These are phyloP conservation scores for Metschnikowia matae DNA, from an alignment of 805 yeast genomes.

Conservation along the genomic window DNA sequence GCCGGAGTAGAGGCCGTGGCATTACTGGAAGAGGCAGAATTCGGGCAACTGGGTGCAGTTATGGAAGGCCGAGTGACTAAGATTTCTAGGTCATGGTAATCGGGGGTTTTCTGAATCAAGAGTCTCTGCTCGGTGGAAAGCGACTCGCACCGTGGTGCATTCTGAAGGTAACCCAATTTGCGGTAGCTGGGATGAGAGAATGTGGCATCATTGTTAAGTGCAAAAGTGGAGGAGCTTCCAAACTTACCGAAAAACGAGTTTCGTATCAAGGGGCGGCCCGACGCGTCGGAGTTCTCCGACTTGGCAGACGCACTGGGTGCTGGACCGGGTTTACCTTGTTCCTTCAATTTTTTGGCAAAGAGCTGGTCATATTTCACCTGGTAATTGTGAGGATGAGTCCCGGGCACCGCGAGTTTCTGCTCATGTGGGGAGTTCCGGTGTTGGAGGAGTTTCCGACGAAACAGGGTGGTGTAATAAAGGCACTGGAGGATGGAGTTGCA, in stretches of 20 bases:
- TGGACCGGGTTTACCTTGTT: constrained; percentile 19
- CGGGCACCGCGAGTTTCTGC: constrained; percentile 25
- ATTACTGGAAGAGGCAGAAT: not conserved
- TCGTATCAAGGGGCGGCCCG: constrained; percentile 26
- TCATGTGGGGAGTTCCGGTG: constrained; percentile 33
- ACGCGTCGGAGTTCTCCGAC: constrained; percentile 1
- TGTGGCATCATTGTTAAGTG: constrained; percentile 5
- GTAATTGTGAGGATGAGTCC: constrained; percentile 33
- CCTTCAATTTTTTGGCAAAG: constrained; percentile 32
- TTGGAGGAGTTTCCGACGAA: constrained; percentile 49
- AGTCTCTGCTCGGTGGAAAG: constrained; percentile 33
- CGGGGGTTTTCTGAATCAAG: constrained; percentile 26
- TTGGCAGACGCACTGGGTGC: constrained; percentile 1
- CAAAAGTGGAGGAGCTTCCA: constrained; percentile 17
- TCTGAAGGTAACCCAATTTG: constrained; percentile 17
- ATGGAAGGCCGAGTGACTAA: constrained; percentile 34
- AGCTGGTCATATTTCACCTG: constrained; percentile 39
- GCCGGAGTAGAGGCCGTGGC: constrained; percentile 13
- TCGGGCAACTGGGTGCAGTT: not conserved
- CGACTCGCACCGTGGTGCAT: constrained; percentile 31
- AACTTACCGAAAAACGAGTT: constrained; percentile 42
- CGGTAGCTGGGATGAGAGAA: constrained; percentile 3
- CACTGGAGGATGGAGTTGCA: constrained; percentile 92
- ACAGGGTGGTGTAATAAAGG: constrained; percentile 66
- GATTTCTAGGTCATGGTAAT: constrained; percentile 28